These are phyloP conservation scores for Metarhizium humberi DNA, from an alignment of 2,329 filamentous ascomycete genomes.

Conservation along the genomic window DNA sequence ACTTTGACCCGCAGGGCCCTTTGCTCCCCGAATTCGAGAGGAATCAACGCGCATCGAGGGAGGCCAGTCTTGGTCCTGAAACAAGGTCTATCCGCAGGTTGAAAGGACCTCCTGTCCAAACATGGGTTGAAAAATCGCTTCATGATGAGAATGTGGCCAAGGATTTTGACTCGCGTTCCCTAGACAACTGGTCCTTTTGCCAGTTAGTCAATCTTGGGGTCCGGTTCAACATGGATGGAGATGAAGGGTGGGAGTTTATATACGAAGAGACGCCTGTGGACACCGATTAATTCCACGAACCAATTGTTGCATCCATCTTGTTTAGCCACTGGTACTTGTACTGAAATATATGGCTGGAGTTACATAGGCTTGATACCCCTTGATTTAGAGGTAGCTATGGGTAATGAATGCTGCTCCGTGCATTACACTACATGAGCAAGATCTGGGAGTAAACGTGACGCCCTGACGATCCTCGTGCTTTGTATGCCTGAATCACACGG, in stretches of 20 bases:
- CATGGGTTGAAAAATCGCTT: neutral
- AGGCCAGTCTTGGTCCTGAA: conserved; percentile 15
- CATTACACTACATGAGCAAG: too few relatives aligned
- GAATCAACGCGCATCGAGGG: conserved; percentile 32
- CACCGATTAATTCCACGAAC: neutral
- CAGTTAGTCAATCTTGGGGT: conserved; percentile 16
- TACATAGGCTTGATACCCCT: too few relatives aligned
- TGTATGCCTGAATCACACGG: neutral
- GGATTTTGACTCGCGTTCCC: conserved; percentile 19
- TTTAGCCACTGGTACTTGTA: too few relatives aligned
- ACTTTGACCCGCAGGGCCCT: conserved; percentile 31
- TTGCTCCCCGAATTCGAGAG: conserved; percentile 34
- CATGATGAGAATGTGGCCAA: conserved; percentile 9
- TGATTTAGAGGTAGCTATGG: too few relatives aligned
- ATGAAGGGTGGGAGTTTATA: conserved; percentile 22
- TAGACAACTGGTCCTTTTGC: conserved; percentile 10
- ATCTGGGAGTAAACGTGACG: too few relatives aligned
- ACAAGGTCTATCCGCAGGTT: conserved; percentile 18
- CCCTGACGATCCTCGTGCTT: neutral
- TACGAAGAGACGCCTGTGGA: conserved; percentile 20
- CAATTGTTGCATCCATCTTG: too few relatives aligned
- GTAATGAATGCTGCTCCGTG: too few relatives aligned
- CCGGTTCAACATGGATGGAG: conserved; percentile 17
- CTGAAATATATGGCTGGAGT: too few relatives aligned
- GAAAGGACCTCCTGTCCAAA: conserved; percentile 8